phyloP scores from a whole-genome alignment of 192 early-diverging fungal genomes.

The Coemansia sp. region DNA sequence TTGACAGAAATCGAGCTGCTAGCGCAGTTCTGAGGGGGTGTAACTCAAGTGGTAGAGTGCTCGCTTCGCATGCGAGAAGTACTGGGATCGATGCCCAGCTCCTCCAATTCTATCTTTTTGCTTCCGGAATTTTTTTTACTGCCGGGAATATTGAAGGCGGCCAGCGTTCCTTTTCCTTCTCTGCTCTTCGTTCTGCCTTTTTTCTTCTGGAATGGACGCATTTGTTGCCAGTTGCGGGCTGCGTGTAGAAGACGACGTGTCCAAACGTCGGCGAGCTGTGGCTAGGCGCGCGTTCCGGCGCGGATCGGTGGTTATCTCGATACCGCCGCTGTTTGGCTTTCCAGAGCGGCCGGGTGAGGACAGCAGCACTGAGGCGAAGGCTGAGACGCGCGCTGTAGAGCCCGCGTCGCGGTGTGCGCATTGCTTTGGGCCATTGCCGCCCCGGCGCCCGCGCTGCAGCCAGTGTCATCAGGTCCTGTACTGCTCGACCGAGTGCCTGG shows the following conservation, averaged over 20 bases:
- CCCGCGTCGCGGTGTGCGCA: constrained; percentile 7
- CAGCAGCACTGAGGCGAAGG: not conserved
- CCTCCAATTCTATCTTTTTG: not conserved
- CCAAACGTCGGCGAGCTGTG: constrained; percentile 16
- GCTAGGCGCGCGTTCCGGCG: constrained; percentile 11
- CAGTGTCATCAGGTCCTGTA: constrained; percentile 29
- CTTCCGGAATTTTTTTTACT: too few species aligned
- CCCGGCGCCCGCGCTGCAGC: constrained; percentile 30
- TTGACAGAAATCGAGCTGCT: too few species aligned
- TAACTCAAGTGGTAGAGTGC: constrained; percentile 1
- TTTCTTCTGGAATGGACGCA: not conserved
- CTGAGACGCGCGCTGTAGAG: not conserved
- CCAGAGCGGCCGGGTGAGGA: constrained; percentile 4
- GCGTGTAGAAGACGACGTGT: constrained; percentile 5
- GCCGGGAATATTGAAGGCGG: too few species aligned
- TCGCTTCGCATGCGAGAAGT: not conserved
- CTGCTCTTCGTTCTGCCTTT: not conserved
- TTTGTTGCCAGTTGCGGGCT: constrained; percentile 9
- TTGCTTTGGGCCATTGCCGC: constrained; percentile 24
- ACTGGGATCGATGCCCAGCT: constrained; percentile 1
- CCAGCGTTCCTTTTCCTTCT: not conserved
- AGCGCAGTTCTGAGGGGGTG: not conserved
- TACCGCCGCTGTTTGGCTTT: constrained; percentile 21
- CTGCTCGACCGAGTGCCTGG: constrained; percentile 22
- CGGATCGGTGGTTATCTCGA: constrained; percentile 11